phyloP scores from a whole-genome alignment of 2,329 filamentous ascomycete species.

The Xylaria sp. region DNA sequence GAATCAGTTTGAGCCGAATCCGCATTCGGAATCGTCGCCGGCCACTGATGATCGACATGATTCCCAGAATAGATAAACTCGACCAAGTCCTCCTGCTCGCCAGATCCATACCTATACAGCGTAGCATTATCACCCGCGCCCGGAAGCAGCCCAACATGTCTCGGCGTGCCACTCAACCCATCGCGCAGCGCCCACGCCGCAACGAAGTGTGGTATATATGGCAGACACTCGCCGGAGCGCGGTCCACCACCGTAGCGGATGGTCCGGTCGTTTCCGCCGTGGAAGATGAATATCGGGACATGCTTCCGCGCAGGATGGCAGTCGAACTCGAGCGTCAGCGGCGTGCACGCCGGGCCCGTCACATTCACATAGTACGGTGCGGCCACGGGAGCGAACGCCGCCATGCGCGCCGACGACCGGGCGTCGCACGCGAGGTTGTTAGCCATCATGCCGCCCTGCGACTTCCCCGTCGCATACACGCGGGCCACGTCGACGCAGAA shows the following conservation, averaged over 20 bases:
- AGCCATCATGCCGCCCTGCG: constrained; percentile 37
- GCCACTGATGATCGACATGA: constrained; percentile 39
- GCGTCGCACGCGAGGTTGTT: constrained; percentile 37
- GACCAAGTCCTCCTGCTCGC: constrained; percentile 24
- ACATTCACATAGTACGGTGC: constrained; percentile 38
- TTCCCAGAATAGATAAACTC: constrained; percentile 37
- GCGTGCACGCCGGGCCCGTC: constrained; percentile 38
- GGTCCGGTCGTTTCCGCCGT: constrained; percentile 54
- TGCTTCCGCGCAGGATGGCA: constrained; percentile 45
- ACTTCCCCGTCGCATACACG: constrained; percentile 39
- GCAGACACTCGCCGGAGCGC: constrained; percentile 50
- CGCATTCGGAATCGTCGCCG: constrained; percentile 31
- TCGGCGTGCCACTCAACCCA: constrained; percentile 18
- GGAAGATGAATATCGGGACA: constrained; percentile 55
- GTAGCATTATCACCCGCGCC: constrained; percentile 21
- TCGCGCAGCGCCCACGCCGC: constrained; percentile 46
- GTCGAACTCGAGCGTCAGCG: constrained; percentile 43
- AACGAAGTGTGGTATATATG: constrained; percentile 49
- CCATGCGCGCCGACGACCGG: constrained; percentile 31
- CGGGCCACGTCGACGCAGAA: constrained; percentile 37
- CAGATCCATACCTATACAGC: constrained; percentile 27
- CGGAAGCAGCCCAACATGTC: background rate
- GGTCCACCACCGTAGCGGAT: constrained; percentile 52
- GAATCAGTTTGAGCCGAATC: constrained; percentile 30
- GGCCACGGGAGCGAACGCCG: constrained; percentile 39